phyloP scores from a whole-genome alignment of 331 rosid genomes.

The Quercus phellos region DNA sequence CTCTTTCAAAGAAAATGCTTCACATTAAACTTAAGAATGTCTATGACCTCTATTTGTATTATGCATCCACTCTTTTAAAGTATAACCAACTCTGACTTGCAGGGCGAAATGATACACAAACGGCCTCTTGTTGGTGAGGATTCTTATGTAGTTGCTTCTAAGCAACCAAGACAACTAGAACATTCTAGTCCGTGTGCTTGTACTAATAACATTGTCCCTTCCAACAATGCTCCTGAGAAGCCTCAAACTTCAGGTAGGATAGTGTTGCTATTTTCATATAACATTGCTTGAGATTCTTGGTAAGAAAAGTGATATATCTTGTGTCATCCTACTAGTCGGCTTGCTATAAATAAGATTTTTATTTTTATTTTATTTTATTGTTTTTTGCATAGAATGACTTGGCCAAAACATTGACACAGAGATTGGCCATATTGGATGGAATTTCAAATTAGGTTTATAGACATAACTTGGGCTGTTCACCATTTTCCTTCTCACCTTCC shows the following conservation, averaged over 20 bases:
- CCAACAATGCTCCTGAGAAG: conserved; percentile 3
- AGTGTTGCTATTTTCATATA: not conserved
- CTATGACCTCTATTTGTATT: not conserved
- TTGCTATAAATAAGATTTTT: not conserved
- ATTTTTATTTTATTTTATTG: not conserved
- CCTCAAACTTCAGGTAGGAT: conserved; percentile 24
- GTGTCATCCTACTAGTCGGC: not conserved
- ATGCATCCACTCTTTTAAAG: not conserved
- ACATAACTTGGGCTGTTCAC: not conserved
- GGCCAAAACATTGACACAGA: not conserved
- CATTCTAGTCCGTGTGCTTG: conserved; percentile 11
- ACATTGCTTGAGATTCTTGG: not conserved
- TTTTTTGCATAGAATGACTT: not conserved
- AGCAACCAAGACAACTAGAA: conserved; percentile 28
- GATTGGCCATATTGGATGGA: not conserved
- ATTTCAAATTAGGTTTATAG: not conserved
- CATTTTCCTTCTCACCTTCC: conserved; percentile 1
- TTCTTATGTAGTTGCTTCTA: conserved; percentile 31
- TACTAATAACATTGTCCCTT: not conserved
- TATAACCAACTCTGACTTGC: not conserved
- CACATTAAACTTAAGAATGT: not conserved
- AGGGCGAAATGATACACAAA: conserved; percentile 31
- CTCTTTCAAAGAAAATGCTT: not conserved
- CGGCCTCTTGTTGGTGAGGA: conserved; percentile 23
- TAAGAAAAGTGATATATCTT: not conserved